Evolutionary conservation across 306 rosid species (phyloP).

Genomic region (Quercus agrifolia): DNA sequence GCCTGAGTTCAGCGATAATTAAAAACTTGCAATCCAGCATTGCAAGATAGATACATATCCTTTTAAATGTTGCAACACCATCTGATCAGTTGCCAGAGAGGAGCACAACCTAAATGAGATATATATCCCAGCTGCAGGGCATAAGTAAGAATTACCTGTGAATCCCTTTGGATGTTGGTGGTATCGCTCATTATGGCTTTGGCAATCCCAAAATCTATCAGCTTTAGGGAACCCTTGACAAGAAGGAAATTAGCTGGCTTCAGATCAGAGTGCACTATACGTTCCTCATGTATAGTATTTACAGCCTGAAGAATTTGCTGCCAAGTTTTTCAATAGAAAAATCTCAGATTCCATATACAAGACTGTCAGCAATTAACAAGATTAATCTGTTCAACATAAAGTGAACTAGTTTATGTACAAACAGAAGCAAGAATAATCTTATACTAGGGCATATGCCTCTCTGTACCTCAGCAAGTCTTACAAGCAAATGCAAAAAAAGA

Average conservation of each 20-base stretch:
- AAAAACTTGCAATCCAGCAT: not conserved
- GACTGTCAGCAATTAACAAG: not conserved
- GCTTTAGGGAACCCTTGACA: constrained; percentile 89
- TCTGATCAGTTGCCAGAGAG: not conserved
- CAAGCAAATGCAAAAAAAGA: not conserved
- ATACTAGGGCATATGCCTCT: not conserved
- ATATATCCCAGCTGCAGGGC: not conserved
- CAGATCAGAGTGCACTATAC: constrained; percentile 93
- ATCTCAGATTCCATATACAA: constrained; percentile 9
- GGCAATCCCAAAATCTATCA: constrained; percentile 95
- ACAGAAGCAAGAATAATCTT: not conserved
- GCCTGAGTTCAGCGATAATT: not conserved
- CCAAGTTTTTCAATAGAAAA: constrained; percentile 21
- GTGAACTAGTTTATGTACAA: not conserved
- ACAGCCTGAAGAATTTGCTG: constrained; percentile 97
- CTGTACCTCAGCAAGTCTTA: not conserved
- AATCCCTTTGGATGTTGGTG: constrained; percentile 92
- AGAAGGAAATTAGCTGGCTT: constrained; percentile 98
- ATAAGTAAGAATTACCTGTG: constrained; percentile 55
- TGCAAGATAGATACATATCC: not conserved
- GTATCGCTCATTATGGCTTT: constrained; percentile 97
- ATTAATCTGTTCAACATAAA: not conserved
- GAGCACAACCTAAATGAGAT: constrained; percentile 2
- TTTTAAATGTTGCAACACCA: not conserved
- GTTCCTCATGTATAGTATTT: constrained; percentile 90